Percentiles rank a stretch among this genome's conserved stretches.
Conservation (phyloP, 2,329 filamentous ascomycete species). For the Sporothrix protearum region DNA sequence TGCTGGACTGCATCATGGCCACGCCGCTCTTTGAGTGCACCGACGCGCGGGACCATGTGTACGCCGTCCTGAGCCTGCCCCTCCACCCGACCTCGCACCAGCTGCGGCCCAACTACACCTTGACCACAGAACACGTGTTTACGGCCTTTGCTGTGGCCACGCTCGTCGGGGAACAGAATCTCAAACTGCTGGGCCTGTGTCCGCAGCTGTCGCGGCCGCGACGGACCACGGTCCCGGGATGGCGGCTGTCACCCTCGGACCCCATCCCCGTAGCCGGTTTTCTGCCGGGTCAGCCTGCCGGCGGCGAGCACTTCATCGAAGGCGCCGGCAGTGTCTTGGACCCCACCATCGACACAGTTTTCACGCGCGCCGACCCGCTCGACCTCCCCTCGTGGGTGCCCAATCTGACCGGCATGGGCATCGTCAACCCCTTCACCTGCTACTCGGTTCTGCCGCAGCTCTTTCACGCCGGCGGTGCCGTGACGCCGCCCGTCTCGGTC, state of each 20-base stretch:
- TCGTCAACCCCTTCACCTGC: neutral
- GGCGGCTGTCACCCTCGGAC: neutral
- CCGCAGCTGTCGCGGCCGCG: neutral
- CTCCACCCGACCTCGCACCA: neutral
- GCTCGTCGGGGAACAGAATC: neutral
- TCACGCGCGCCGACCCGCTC: neutral
- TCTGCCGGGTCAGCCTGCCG: neutral
- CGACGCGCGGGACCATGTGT: neutral
- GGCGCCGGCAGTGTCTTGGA: neutral
- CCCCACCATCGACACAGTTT: neutral
- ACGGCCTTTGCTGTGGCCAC: neutral
- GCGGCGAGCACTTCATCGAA: neutral
- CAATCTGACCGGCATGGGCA: slow-evolving; percentile 6
- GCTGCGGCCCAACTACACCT: neutral
- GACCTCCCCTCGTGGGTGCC: slow-evolving; percentile 14
- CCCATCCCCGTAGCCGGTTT: neutral
- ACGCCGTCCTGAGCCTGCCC: neutral
- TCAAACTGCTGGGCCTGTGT: slow-evolving; percentile 5
- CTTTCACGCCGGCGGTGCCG: neutral
- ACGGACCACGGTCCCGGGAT: neutral
- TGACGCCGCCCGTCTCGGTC: neutral
- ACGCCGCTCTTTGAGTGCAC: slow-evolving; percentile 6
- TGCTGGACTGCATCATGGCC: slow-evolving; percentile 17
- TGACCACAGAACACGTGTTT: neutral
- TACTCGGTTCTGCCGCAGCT: slow-evolving; percentile 11